Conservation (phyloP, 2,329 filamentous ascomycete genomes). For the Trichophyton benhamiae region DNA sequence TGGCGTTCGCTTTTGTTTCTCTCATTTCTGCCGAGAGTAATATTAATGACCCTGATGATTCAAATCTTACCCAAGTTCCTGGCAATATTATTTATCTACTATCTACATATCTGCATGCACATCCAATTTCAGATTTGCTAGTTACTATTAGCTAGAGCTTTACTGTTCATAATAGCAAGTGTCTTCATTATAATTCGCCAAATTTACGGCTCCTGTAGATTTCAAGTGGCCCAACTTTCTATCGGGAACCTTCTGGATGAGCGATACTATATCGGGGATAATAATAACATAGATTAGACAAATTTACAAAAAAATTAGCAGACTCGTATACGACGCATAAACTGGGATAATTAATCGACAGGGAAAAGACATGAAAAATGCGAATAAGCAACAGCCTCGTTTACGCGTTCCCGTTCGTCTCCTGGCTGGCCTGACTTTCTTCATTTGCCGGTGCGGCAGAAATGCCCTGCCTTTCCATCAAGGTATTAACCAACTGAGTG, state of each 20-base stretch:
- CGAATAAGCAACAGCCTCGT: not conserved
- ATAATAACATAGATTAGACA: not conserved
- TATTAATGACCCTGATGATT: not conserved
- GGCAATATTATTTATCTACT: not conserved
- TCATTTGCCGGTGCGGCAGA: not conserved
- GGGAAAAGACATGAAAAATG: not conserved
- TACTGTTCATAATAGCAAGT: not conserved
- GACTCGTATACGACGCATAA: not conserved
- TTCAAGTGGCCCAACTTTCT: too few species aligned
- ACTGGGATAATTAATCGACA: not conserved
- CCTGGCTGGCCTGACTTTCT: not conserved
- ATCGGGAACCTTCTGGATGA: too few species aligned
- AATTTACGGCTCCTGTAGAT: not conserved
- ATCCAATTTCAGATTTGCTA: not conserved
- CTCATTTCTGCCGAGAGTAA: not conserved
- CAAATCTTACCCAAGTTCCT: not conserved
- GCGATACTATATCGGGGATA: too few species aligned
- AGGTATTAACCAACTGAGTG: constrained; percentile 50
- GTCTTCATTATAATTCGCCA: not conserved
- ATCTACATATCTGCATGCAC: not conserved
- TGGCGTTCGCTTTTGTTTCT: not conserved
- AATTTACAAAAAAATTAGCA: not conserved
- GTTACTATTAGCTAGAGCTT: not conserved
- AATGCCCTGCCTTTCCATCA: constrained; percentile 27
- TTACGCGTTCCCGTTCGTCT: not conserved